Percentiles rank a stretch among this genome's conserved stretches.
These are phyloP conservation scores for Cercospora zeae-maydis DNA, from an alignment of 2,329 filamentous ascomycete genomes.

Conservation along the genomic window DNA sequence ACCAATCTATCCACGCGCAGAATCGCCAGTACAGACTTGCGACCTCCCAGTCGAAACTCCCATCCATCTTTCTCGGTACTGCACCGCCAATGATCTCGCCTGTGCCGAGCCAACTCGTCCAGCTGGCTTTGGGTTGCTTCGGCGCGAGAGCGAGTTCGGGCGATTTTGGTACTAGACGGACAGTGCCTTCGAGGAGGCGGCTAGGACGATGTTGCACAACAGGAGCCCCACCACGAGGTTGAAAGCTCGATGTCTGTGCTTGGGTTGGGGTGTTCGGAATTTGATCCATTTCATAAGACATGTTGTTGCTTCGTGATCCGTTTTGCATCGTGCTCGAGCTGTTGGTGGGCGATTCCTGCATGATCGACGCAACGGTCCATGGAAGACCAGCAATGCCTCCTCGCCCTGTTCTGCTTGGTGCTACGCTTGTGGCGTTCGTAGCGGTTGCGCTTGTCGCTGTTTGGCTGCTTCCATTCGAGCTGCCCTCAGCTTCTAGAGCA, in stretches of 20 bases:
- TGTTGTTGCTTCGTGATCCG: background rate
- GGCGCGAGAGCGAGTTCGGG: constrained; percentile 49
- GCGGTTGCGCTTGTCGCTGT: constrained; percentile 44
- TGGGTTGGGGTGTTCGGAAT: constrained; percentile 7
- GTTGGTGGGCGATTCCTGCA: constrained; percentile 13
- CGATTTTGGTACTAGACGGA: constrained; percentile 1
- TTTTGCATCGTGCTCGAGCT: constrained; percentile 7
- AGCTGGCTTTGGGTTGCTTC: constrained; percentile 39
- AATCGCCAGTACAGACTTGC: constrained; percentile 60
- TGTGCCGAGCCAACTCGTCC: constrained; percentile 40
- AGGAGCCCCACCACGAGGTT: background rate
- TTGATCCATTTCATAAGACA: background rate
- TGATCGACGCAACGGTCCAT: constrained; percentile 3
- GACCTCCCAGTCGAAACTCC: constrained; percentile 71
- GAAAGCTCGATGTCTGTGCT: constrained; percentile 4
- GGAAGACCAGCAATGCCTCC: constrained; percentile 6
- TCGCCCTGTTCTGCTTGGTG: constrained; percentile 7
- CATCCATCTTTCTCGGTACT: constrained; percentile 68
- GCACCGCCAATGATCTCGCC: constrained; percentile 67
- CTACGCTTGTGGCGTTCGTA: constrained; percentile 22
- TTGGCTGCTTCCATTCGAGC: constrained; percentile 35
- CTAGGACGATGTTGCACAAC: constrained; percentile 5
- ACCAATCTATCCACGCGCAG: constrained; percentile 55
- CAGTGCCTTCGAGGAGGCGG: constrained; percentile 9
- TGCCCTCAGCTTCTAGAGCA: constrained; percentile 18